Evolutionary conservation across 768 basidiomycete genomes (phyloP).

Genomic region (Leccinum truebloodii): DNA sequence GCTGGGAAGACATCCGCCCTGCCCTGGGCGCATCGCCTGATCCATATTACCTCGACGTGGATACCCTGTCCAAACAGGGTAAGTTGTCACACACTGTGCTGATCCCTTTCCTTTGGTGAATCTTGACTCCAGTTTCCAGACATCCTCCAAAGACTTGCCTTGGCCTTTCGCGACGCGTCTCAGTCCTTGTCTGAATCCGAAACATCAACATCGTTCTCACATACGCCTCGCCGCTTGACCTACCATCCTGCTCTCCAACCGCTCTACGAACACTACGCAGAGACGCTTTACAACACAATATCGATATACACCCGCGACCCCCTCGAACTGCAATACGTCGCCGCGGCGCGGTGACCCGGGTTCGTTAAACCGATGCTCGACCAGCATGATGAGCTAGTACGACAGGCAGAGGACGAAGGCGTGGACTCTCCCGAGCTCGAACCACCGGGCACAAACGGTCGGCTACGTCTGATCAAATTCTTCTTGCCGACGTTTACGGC

Average conservation of each 20-base stretch:
- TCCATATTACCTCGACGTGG: slow-evolving; percentile 63
- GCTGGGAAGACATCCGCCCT: slow-evolving; percentile 79
- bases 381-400: slow-evolving; percentile 34
- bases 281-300: slow-evolving; percentile 60
- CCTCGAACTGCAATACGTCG: slow-evolving; percentile 71
- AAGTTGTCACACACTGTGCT: slow-evolving; percentile 13
- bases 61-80: slow-evolving; percentile 58
- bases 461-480: slow-evolving; percentile 63
- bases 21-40: slow-evolving; percentile 73
- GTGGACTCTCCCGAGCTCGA: slow-evolving; percentile 30
- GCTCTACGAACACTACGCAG: slow-evolving; percentile 65
- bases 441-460: slow-evolving; percentile 54
- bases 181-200: background rate
- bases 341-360: slow-evolving; percentile 79
- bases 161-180: slow-evolving; percentile 36
- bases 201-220: slow-evolving; percentile 1
- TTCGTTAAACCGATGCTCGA: slow-evolving; percentile 71
- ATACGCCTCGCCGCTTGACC: slow-evolving; percentile 15
- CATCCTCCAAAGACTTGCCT: slow-evolving; percentile 37
- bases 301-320: slow-evolving; percentile 66
- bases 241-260: slow-evolving; percentile 58
- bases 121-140: slow-evolving; percentile 28
- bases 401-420: slow-evolving; percentile 23
- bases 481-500: slow-evolving; percentile 63
- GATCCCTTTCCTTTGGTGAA: background rate